Base-by-base conservation (phyloP, 768 basidiomycete genomes). In the Pleurotus eryngii region DNA sequence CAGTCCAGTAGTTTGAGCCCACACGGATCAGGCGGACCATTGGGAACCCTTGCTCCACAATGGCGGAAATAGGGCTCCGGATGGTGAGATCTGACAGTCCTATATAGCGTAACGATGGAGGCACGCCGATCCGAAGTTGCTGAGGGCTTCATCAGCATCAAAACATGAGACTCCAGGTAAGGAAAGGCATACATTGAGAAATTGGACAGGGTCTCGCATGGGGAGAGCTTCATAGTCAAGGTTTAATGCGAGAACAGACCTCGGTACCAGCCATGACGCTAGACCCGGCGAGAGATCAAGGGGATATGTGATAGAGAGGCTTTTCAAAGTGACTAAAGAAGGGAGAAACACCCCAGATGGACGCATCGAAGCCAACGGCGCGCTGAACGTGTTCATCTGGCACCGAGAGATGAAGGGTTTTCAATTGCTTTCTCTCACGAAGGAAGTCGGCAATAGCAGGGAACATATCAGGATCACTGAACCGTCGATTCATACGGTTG, bases 331-430 rank as follows among this genome's bases (percentile, higher is more conserved):
- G 15, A 71, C 68, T 22, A 90, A 68, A 4, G 78, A 78, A 0
- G 87, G 87, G 8, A 90, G 72, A 6, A 6, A 89, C 82, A 8
- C 87, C 87, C 87, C 86, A 89, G 5, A 83, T 75, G 1, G 83
- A 80, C 0, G 87, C 84, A 60, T 88, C 84, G 61, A 86, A 89
- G 24, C 88, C 88, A 8, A 85, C 75, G 5, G 77, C 73, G 59
- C 73, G 74, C 61, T 81, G 80, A 18, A 75, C 69, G 4, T 59
- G 60, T 50, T 76, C 77, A 18, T 72, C 70, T 3, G 76, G 70
- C 1, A 76, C 77, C 9, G 79, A 74, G 0, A 89, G 73, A 45
- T 77, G 72, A 22, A 89, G 76, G 0, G 80, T 80, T n/a, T 72
- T 72, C 40, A 90, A 69, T 40, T 79, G 69, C 18, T 68, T 68